These are phyloP conservation scores for Phytophthora pisi DNA, from an alignment of 352 stramenopile species.

Conservation along the genomic window DNA sequence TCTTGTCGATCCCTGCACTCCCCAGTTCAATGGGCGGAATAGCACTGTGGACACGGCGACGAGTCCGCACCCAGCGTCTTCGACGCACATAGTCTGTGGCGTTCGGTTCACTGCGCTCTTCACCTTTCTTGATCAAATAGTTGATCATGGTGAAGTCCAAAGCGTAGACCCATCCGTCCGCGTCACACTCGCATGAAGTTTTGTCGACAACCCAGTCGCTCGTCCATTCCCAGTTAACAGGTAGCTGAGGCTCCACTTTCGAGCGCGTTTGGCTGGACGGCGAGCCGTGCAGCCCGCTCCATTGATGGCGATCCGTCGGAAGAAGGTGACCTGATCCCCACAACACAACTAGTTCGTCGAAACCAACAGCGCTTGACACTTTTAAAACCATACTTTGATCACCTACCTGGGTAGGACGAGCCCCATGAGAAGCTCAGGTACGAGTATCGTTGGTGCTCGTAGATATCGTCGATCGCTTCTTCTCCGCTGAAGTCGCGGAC, in stretches of 20 bases:
- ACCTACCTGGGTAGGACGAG: slow-evolving; percentile 58
- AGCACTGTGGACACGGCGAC: slow-evolving; percentile 37
- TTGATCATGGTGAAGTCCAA: slow-evolving; percentile 88
- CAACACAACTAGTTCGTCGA: neutral
- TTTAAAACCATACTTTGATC: neutral
- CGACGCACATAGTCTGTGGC: slow-evolving; percentile 75
- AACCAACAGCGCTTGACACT: too few relatives aligned
- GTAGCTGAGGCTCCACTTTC: slow-evolving; percentile 70
- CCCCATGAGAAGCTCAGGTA: slow-evolving; percentile 81
- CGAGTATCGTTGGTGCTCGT: slow-evolving; percentile 85
- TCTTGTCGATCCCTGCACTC: slow-evolving; percentile 5
- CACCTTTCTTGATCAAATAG: slow-evolving; percentile 59
- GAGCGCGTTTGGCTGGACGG: slow-evolving; percentile 63
- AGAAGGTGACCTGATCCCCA: slow-evolving; percentile 57
- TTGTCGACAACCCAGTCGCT: slow-evolving; percentile 68
- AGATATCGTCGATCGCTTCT: slow-evolving; percentile 71
- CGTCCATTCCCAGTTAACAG: slow-evolving; percentile 70
- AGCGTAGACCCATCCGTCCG: slow-evolving; percentile 76
- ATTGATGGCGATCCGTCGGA: slow-evolving; percentile 65
- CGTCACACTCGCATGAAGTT: slow-evolving; percentile 55
- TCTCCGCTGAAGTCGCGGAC: slow-evolving; percentile 77
- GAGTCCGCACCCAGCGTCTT: slow-evolving; percentile 66
- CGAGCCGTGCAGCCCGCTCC: slow-evolving; percentile 58
- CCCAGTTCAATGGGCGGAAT: slow-evolving; percentile 10
- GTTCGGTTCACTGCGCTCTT: slow-evolving; percentile 55